phyloP scores from a whole-genome alignment of 768 basidiomycete genomes.

The Auriscalpium vulgare region DNA sequence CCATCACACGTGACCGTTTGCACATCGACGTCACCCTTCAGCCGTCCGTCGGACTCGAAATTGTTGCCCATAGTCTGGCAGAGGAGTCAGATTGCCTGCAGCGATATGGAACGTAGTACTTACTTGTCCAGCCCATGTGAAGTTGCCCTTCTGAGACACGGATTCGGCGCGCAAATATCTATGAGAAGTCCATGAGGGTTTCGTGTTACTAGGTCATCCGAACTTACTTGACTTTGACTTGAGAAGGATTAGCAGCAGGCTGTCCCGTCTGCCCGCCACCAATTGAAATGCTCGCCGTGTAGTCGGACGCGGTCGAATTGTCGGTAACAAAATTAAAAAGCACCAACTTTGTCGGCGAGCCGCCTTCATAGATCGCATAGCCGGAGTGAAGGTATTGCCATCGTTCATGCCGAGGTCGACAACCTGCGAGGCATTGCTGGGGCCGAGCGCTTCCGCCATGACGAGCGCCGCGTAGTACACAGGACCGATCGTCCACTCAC shows the following conservation, averaged over 20 bases:
- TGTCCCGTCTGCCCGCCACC: slow-evolving; percentile 35
- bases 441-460: slow-evolving; percentile 65
- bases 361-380: slow-evolving; percentile 69
- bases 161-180: slow-evolving; percentile 49
- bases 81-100: not conserved
- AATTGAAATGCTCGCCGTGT: slow-evolving; percentile 42
- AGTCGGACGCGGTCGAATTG: slow-evolving; percentile 42
- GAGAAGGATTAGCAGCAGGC: slow-evolving; percentile 31
- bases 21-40: slow-evolving; percentile 45
- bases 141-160: slow-evolving; percentile 53
- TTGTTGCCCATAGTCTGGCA: slow-evolving; percentile 50
- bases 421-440: slow-evolving; percentile 53
- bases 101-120: slow-evolving; percentile 7
- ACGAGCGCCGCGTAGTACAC: slow-evolving; percentile 69
- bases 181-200: slow-evolving; percentile 12
- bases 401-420: slow-evolving; percentile 53
- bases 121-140: slow-evolving; percentile 76
- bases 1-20: slow-evolving; percentile 53
- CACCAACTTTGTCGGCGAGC: slow-evolving; percentile 49
- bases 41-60: slow-evolving; percentile 62
- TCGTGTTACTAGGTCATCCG: slow-evolving; percentile 1
- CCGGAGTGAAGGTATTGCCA: slow-evolving; percentile 52
- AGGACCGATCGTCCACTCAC: slow-evolving; percentile 68
- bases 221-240: slow-evolving; percentile 47
- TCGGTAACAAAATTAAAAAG: slow-evolving; percentile 72